Conservation (phyloP, 208 protist genomes). For the Crithidia mellificae region DNA sequence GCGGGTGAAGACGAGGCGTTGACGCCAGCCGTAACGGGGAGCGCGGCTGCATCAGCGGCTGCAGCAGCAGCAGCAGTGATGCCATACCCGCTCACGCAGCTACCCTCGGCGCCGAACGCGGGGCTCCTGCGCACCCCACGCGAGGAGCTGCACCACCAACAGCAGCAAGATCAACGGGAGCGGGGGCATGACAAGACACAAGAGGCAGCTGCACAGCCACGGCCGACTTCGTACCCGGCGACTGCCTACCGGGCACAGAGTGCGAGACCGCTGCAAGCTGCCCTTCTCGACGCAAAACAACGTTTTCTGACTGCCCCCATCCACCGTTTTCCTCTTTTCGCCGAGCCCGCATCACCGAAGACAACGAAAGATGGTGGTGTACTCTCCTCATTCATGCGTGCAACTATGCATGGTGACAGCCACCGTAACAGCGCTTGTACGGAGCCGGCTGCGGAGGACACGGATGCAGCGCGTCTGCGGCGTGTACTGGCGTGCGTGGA, state of each 20-base stretch:
- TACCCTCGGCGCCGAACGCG: not conserved
- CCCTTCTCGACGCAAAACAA: conserved; percentile 11
- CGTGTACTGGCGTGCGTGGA: conserved; percentile 8
- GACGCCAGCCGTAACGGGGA: not conserved
- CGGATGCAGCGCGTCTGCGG: conserved; percentile 1
- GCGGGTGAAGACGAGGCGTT: not conserved
- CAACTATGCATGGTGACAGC: no score
- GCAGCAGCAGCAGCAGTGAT: not conserved
- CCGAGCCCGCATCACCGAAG: not conserved
- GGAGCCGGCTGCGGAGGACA: no score
- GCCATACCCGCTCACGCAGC: not conserved
- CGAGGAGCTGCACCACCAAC: conserved; percentile 4
- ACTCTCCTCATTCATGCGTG: not conserved
- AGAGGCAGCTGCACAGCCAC: not conserved
- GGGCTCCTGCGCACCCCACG: conserved; percentile 3
- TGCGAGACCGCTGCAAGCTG: not conserved
- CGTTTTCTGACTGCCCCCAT: conserved; percentile 1
- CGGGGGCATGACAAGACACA: not conserved
- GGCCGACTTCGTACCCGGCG: not conserved
- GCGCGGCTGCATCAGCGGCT: not conserved
- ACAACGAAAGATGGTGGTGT: not conserved
- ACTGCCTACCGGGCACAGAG: not conserved
- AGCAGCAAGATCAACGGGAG: conserved; percentile 4
- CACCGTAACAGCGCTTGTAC: no score
- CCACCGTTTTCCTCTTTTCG: not conserved